Conservation (phyloP, 2,329 filamentous ascomycete species). For the Aspergillus fructus region DNA sequence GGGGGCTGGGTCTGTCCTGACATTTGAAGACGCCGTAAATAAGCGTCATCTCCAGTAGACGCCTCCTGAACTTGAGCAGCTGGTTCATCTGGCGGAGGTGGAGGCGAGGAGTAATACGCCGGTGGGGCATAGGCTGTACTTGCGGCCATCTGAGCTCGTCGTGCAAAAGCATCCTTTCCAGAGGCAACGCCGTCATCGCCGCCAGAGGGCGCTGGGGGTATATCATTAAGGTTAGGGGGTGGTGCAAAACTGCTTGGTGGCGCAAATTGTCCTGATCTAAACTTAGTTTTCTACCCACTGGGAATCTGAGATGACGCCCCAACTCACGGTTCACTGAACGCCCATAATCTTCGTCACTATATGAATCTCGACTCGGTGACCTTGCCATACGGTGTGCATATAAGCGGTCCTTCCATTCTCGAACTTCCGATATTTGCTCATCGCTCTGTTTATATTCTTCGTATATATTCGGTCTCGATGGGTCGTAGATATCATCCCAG, state of each 20-base stretch:
- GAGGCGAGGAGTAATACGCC: constrained; percentile 12
- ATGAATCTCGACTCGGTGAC: constrained; percentile 44
- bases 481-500: constrained; percentile 92
- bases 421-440: constrained; percentile 74
- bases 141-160: constrained; percentile 58
- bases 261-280: constrained; percentile 46
- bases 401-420: constrained; percentile 80
- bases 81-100: constrained; percentile 30
- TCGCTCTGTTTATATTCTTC: constrained; percentile 83
- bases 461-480: constrained; percentile 75
- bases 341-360: constrained; percentile 52
- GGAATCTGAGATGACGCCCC: neutral
- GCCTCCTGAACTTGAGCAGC: constrained; percentile 31
- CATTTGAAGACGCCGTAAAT: constrained; percentile 26
- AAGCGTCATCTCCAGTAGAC: constrained; percentile 26
- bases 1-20: constrained; percentile 25
- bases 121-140: constrained; percentile 22
- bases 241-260: constrained; percentile 55
- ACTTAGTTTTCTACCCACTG: constrained; percentile 2
- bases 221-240: constrained; percentile 45
- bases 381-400: constrained; percentile 66
- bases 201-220: constrained; percentile 41
- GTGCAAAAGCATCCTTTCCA: constrained; percentile 69
- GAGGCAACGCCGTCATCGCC: constrained; percentile 58
- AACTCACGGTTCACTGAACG: constrained; percentile 48